Conservation (phyloP, 164 flowering plant species). For the Houttuynia cordata region DNA sequence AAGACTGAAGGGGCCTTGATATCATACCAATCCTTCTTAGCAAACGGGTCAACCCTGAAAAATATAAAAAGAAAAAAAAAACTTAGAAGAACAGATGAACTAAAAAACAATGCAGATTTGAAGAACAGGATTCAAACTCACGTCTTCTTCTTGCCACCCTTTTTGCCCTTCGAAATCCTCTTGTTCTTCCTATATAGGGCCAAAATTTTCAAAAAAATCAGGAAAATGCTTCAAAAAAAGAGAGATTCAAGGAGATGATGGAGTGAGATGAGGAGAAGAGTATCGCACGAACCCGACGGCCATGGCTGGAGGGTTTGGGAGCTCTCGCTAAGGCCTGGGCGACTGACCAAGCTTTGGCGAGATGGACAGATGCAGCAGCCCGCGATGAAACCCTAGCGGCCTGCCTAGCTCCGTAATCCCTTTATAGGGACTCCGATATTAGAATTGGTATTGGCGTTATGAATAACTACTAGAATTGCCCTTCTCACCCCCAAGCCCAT, state of each 20-base stretch:
- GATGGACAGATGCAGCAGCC: neutral
- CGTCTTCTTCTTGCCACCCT: conserved; percentile 96
- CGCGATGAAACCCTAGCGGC: conserved; percentile 1
- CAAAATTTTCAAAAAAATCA: neutral
- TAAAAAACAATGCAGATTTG: neutral
- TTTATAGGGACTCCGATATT: too few relatives aligned
- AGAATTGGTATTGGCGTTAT: too few relatives aligned
- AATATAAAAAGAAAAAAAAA: neutral
- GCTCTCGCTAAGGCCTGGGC: conserved; percentile 1
- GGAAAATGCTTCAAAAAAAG: too few relatives aligned
- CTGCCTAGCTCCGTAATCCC: neutral
- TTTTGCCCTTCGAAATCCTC: conserved; percentile 94
- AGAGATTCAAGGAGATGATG: neutral
- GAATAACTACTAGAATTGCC: too few relatives aligned
- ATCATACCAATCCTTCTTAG: conserved; percentile 95
- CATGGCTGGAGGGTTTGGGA: conserved; percentile 11
- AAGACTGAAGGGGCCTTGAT: conserved; percentile 76
- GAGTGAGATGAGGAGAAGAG: too few relatives aligned
- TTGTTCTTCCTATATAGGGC: conserved; percentile 63
- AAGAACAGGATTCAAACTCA: conserved; percentile 17
- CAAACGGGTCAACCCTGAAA: conserved; percentile 59
- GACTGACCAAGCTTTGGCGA: neutral
- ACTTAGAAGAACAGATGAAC: neutral
- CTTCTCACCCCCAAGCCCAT: too few relatives aligned
- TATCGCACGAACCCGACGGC: conserved; percentile 17